These are phyloP conservation scores for Sporothrix curviconia DNA, from an alignment of 2,329 filamentous ascomycete genomes.

Conservation along the genomic window DNA sequence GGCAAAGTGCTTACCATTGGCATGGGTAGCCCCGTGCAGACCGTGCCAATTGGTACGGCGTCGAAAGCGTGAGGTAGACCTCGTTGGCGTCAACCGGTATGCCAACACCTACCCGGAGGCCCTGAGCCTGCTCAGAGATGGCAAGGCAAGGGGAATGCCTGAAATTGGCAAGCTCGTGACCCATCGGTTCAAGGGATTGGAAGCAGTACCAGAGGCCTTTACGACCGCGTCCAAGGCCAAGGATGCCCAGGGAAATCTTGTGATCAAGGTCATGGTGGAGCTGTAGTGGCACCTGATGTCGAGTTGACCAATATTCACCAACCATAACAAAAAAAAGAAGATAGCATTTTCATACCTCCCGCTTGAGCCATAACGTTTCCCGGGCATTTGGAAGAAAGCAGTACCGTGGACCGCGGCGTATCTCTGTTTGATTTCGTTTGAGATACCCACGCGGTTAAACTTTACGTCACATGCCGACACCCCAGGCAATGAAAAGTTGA, in stretches of 20 bases:
- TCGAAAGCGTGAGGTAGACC: constrained; percentile 62
- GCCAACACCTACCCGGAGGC: constrained; percentile 61
- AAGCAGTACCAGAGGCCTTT: constrained; percentile 57
- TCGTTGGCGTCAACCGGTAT: constrained; percentile 65
- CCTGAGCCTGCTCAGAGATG: constrained; percentile 41
- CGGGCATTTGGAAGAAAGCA: too few relatives aligned
- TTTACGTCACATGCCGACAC: too few relatives aligned
- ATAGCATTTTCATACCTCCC: too few relatives aligned
- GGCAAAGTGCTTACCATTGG: constrained; percentile 64
- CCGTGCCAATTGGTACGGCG: constrained; percentile 60
- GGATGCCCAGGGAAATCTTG: constrained; percentile 61
- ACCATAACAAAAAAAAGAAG: too few relatives aligned
- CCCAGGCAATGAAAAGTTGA: too few relatives aligned
- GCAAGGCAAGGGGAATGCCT: constrained; percentile 47
- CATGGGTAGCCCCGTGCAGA: constrained; percentile 65
- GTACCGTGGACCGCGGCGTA: too few relatives aligned
- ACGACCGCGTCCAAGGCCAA: constrained; percentile 64
- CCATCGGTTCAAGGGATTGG: constrained; percentile 60
- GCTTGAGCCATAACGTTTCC: too few relatives aligned
- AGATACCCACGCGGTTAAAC: too few relatives aligned
- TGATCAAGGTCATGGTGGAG: constrained; percentile 66
- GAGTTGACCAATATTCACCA: too few relatives aligned
- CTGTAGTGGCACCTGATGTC: background rate
- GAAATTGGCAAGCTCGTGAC: constrained; percentile 64
- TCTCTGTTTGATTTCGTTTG: too few relatives aligned